Evolutionary conservation across 805 yeast species (phyloP), one percentile per base, ranked within the genome.

Genomic region (Nakazawaea sp.): DNA sequence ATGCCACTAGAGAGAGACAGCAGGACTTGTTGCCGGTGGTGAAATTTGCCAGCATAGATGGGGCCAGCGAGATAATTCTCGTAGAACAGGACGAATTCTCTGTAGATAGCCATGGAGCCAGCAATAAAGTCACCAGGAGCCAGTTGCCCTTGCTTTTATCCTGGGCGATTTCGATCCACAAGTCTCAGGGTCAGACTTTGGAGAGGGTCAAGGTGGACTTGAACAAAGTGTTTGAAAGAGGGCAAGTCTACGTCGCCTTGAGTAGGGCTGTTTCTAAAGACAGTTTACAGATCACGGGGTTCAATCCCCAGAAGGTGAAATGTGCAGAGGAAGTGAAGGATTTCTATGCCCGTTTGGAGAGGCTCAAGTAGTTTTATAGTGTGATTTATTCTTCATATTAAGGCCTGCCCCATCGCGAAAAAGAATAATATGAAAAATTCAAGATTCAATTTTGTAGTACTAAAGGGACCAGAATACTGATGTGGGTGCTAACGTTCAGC

Each of bases 111-210:
- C 47, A 45, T 17, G 45, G 46, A 13, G 45, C 43, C 12, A 36
- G 30, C 3, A 44, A 43, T n/a, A 50, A 49, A 33, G 39, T 68
- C 7, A 54, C 54, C 6, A 64, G 89, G 50, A 52, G 45, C 0
- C 95, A 84, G 51, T 46, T 82, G 2, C 95, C 95, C 1, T 60
- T 84, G 21, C 62, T 81, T 40, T 58, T 84, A 26, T 78, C 92
- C 18, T 84, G 92, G 92, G 88, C 94, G 0, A 55, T 84, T 46
- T 84, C 92, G 0, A 84, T 84, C 35, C 95, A 84, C 52, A 84
- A 84, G 53, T 75, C 92, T 0, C 95, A 84, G 53, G 95, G 95
- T 2, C 94, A 84, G 59, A 82, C 95, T 0, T 67, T 84, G 31
- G 77, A 73, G 29, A 56, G 85, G 43, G 78, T 84, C 3, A 75